Percentiles rank a stretch among this genome's conserved stretches.
phyloP scores from a whole-genome alignment of 371 early-diverging fungal genomes.

The Capillidium heterosporum region DNA sequence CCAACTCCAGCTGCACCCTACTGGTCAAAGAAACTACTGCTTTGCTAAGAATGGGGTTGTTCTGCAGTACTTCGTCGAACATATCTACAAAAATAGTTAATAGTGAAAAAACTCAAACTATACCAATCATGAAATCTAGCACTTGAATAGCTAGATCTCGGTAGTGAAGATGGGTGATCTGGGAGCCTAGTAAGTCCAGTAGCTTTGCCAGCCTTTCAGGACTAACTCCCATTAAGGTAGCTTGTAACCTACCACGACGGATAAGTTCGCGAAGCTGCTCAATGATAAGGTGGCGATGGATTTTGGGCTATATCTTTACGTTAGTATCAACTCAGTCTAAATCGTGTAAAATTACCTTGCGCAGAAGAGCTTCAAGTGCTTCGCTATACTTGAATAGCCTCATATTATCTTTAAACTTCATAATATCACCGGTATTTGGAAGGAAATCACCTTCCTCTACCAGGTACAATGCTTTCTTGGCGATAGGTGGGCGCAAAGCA shows the following conservation, averaged over 20 bases:
- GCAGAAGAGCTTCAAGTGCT: slow-evolving; percentile 62
- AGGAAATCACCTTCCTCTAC: slow-evolving; percentile 28
- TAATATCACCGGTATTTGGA: slow-evolving; percentile 62
- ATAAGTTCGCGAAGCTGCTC: slow-evolving; percentile 68
- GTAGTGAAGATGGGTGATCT: slow-evolving; percentile 62
- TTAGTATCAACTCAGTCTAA: background rate
- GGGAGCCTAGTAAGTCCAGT: slow-evolving; percentile 50
- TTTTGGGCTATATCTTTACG: background rate
- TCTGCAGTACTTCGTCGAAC: background rate
- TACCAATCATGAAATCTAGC: slow-evolving; percentile 50
- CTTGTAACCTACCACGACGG: slow-evolving; percentile 57
- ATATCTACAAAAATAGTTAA: background rate
- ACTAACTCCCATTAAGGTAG: slow-evolving; percentile 71
- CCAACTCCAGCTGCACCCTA: background rate
- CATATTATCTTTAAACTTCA: slow-evolving; percentile 28
- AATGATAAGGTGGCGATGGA: background rate
- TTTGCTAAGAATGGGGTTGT: background rate
- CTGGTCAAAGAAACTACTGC: background rate
- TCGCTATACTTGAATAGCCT: slow-evolving; percentile 39
- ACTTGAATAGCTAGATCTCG: slow-evolving; percentile 58
- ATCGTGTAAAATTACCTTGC: background rate
- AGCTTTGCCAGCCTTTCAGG: slow-evolving; percentile 68
- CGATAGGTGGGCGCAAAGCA: background rate
- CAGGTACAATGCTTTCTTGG: slow-evolving; percentile 1
- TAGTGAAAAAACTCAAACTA: background rate